Conservation (phyloP, 192 early-diverging fungal species). For the Coemansia sp. region DNA sequence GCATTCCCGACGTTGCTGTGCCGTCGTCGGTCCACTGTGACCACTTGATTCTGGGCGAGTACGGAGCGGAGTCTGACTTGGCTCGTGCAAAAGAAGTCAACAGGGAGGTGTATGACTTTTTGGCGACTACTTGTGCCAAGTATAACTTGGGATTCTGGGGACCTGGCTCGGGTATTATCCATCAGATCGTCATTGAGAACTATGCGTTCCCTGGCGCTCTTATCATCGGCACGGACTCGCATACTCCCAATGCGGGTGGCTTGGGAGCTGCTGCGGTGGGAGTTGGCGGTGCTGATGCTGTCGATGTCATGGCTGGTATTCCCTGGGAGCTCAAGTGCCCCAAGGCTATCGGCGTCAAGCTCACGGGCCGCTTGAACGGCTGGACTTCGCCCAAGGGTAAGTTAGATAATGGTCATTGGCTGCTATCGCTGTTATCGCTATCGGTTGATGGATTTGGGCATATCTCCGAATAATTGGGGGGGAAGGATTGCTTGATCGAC, state of each 20-base stretch:
- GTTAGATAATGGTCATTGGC: constrained; percentile 75
- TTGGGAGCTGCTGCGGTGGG: constrained; percentile 96
- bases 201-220: constrained; percentile 96
- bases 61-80: constrained; percentile 83
- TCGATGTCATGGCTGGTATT: constrained; percentile 97
- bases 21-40: constrained; percentile 98
- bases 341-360: constrained; percentile 90
- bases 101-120: constrained; percentile 95
- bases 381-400: constrained; percentile 88
- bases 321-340: constrained; percentile 99
- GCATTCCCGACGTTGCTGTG: constrained; percentile 91
- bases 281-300: constrained; percentile 99
- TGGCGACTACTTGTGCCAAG: constrained; percentile 77
- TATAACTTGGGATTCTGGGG: constrained; percentile 97
- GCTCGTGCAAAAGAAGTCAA: constrained; percentile 81
- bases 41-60: constrained; percentile 92
- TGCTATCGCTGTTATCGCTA: constrained; percentile 25
- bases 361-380: constrained; percentile 83
- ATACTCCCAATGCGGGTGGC: constrained; percentile 84
- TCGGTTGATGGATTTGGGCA: background rate
- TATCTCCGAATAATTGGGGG: background rate
- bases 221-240: constrained; percentile 96
- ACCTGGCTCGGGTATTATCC: constrained; percentile 97
- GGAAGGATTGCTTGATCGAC: constrained; percentile 52
- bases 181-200: constrained; percentile 99